Conservation (phyloP, 2,329 filamentous ascomycete genomes). For the Aspergillus novoparasiticus region DNA sequence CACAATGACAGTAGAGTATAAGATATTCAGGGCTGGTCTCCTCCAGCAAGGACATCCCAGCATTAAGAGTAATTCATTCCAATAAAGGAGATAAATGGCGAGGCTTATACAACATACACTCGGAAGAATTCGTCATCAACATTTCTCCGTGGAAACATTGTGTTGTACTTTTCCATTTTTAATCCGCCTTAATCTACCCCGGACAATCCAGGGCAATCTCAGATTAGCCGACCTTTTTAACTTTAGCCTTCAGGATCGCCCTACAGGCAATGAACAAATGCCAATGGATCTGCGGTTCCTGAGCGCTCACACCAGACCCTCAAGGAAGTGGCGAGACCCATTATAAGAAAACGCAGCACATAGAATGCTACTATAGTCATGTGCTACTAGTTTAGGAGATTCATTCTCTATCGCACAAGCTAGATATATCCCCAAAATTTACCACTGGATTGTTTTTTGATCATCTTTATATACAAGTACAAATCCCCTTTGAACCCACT, state of each 20-base stretch:
- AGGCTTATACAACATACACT: too few species aligned
- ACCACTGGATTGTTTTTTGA: not conserved
- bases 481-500: not conserved
- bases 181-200: not conserved
- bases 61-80: not conserved
- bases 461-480: not conserved
- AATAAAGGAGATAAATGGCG: not conserved
- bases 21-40: not conserved
- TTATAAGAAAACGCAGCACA: not conserved
- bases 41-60: not conserved
- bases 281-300: not conserved
- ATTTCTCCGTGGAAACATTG: not conserved
- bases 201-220: not conserved
- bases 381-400: not conserved
- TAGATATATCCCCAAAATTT: too few species aligned
- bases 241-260: not conserved
- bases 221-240: not conserved
- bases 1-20: not conserved
- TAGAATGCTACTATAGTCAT: not conserved
- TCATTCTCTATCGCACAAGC: not conserved
- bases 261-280: not conserved
- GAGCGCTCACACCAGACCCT: not conserved
- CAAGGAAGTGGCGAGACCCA: not conserved
- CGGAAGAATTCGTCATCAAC: not conserved
- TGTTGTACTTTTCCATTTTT: not conserved